A percentile compares a stretch with the other conserved stretches of the same genome.
Evolutionary conservation across 306 rosid species (phyloP).

Genomic region (Vigna mungo): DNA sequence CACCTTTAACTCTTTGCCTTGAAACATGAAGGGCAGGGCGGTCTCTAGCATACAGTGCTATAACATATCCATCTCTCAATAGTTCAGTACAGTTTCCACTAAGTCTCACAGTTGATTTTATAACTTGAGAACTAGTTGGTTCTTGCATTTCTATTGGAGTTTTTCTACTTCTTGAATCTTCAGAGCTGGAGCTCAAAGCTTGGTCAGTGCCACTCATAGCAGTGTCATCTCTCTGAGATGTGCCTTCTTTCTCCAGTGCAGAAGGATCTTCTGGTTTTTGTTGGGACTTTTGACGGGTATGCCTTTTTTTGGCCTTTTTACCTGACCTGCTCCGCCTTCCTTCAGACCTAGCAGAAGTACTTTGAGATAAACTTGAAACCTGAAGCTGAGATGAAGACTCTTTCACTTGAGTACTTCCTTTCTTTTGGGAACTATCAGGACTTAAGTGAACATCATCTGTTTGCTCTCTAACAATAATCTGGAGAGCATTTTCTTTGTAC

Average conservation of each 20-base stretch:
- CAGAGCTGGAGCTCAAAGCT: slow-evolving; percentile 88
- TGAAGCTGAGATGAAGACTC: slow-evolving; percentile 70
- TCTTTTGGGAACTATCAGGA: slow-evolving; percentile 74
- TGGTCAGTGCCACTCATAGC: slow-evolving; percentile 97
- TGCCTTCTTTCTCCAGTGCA: slow-evolving; percentile 70
- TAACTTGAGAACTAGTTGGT: slow-evolving; percentile 58
- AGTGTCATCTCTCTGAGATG: slow-evolving; percentile 78
- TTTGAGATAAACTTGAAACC: slow-evolving; percentile 76
- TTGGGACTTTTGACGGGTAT: slow-evolving; percentile 75
- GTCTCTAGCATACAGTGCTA: slow-evolving; percentile 84
- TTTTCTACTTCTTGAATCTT: slow-evolving; percentile 81
- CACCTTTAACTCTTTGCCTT: slow-evolving; percentile 93
- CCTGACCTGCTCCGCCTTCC: slow-evolving; percentile 93
- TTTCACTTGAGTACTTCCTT: slow-evolving; percentile 58
- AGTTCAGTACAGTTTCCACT: slow-evolving; percentile 76
- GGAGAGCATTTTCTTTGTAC: slow-evolving; percentile 64
- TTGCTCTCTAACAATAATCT: slow-evolving; percentile 66
- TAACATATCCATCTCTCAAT: slow-evolving; percentile 85
- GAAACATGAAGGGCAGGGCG: slow-evolving; percentile 73
- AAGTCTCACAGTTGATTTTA: slow-evolving; percentile 63
- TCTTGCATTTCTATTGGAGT: slow-evolving; percentile 79
- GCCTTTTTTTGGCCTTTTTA: slow-evolving; percentile 95
- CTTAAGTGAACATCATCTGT: slow-evolving; percentile 58
- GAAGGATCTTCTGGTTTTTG: slow-evolving; percentile 70
- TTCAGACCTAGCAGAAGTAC: slow-evolving; percentile 66